These are phyloP conservation scores for Stagonosporopsis chrysanthemi DNA, from an alignment of 2,329 filamentous ascomycete genomes.

Conservation along the genomic window DNA sequence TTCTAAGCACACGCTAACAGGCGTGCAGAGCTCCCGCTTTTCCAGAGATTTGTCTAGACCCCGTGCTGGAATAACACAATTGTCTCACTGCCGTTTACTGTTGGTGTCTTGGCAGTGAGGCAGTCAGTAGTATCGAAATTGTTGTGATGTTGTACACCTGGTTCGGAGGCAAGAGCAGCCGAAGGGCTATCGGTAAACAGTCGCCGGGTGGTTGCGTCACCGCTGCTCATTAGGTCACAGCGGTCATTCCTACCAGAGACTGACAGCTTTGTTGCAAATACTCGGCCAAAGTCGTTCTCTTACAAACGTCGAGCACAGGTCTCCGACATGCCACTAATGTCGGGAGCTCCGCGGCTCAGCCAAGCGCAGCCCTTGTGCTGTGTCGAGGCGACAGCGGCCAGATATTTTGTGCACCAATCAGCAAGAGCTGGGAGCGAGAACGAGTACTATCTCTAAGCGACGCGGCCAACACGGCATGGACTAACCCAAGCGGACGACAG, in stretches of 20 bases:
- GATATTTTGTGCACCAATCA: constrained; percentile 17
- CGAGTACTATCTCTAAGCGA: constrained; percentile 13
- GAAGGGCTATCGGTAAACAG: not conserved
- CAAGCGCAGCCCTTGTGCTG: constrained; percentile 2
- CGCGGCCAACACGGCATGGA: constrained; percentile 11
- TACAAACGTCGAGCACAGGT: not conserved
- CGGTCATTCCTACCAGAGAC: not conserved
- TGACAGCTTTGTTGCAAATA: constrained; percentile 3
- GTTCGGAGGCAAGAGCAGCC: not conserved
- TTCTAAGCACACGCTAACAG: not conserved
- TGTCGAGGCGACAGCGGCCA: constrained; percentile 11
- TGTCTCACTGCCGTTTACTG: not conserved
- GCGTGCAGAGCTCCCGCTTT: not conserved
- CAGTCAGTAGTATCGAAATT: not conserved
- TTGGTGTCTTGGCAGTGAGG: not conserved
- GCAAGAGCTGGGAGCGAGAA: constrained; percentile 16
- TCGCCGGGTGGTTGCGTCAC: constrained; percentile 1
- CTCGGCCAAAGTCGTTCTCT: constrained; percentile 1
- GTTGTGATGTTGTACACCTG: not conserved
- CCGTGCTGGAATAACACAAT: not conserved
- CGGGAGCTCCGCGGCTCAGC: not conserved
- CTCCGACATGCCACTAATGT: constrained; percentile 3
- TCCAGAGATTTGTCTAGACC: constrained; percentile 4
- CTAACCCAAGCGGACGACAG: constrained; percentile 6
- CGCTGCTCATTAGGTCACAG: not conserved